Evolutionary conservation across 257 asterid genomes (phyloP).

Genomic region (Solanum chmielewskii): DNA sequence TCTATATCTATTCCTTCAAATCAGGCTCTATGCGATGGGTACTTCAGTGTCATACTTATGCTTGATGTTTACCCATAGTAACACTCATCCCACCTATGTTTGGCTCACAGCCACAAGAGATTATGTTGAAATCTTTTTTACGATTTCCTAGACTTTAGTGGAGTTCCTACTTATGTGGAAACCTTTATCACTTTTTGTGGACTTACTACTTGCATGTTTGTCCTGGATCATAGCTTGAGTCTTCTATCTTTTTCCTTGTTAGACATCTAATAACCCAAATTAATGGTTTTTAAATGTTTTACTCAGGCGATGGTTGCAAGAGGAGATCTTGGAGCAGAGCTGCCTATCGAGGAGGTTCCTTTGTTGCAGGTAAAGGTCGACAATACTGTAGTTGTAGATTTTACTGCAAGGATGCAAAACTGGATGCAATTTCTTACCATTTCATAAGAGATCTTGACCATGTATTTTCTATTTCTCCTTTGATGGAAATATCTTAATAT

Average conservation of each 20-base stretch:
- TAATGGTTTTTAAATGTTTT: neutral
- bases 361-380: conserved; percentile 64
- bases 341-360: conserved; percentile 97
- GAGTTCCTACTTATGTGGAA: neutral
- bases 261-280: neutral
- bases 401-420: neutral
- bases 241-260: neutral
- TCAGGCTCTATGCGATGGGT: neutral
- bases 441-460: neutral
- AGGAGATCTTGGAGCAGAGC: conserved; percentile 97
- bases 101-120: neutral
- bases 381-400: neutral
- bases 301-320: conserved; percentile 96
- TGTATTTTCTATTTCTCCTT: neutral
- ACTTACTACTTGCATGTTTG: neutral
- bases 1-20: neutral
- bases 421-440: neutral
- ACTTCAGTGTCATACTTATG: neutral
- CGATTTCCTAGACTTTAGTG: neutral
- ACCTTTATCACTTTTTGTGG: neutral
- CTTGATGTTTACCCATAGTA: neutral
- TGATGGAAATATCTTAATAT: neutral
- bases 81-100: neutral
- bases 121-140: neutral
- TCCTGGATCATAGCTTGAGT: neutral